Percentiles rank a stretch among this genome's conserved stretches.
Evolutionary conservation across 1,284 basidiomycete species (phyloP).

Genomic region (Inonotus obliquus): DNA sequence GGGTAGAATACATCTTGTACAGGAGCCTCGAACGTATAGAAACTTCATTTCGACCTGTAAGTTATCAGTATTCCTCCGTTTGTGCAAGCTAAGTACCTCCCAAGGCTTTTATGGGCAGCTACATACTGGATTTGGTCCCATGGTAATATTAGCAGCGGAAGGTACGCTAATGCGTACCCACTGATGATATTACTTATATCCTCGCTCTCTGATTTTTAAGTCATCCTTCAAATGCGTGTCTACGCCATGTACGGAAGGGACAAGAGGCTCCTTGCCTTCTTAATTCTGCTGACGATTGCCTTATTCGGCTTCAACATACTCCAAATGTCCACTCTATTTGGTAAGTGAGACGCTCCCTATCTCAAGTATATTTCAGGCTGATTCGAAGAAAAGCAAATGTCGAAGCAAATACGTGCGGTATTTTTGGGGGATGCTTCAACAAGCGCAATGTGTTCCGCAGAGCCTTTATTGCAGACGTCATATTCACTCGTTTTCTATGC

Average conservation of each 20-base stretch:
- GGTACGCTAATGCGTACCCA: background rate
- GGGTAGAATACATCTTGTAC: background rate
- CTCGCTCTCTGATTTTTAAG: background rate
- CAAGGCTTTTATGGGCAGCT: background rate
- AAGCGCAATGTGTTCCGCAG: background rate
- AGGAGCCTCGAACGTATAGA: background rate
- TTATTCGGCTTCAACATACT: background rate
- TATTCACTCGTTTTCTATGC: slow-evolving; percentile 40
- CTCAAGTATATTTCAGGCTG: background rate
- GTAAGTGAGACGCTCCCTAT: background rate
- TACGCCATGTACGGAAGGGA: slow-evolving; percentile 12
- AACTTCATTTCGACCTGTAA: background rate
- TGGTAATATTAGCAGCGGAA: background rate
- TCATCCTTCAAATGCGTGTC: slow-evolving; percentile 9
- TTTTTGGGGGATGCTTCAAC: background rate
- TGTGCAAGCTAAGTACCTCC: background rate
- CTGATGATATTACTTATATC: background rate
- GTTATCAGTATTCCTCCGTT: background rate
- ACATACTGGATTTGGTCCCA: background rate
- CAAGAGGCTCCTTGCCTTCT: background rate
- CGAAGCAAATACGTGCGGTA: background rate
- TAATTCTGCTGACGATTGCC: background rate
- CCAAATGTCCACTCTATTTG: background rate
- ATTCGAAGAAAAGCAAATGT: background rate
- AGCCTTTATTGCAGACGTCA: slow-evolving; percentile 15